These are phyloP conservation scores for Inonotus hispidus DNA, from an alignment of 1,284 basidiomycete genomes.

Conservation along the genomic window DNA sequence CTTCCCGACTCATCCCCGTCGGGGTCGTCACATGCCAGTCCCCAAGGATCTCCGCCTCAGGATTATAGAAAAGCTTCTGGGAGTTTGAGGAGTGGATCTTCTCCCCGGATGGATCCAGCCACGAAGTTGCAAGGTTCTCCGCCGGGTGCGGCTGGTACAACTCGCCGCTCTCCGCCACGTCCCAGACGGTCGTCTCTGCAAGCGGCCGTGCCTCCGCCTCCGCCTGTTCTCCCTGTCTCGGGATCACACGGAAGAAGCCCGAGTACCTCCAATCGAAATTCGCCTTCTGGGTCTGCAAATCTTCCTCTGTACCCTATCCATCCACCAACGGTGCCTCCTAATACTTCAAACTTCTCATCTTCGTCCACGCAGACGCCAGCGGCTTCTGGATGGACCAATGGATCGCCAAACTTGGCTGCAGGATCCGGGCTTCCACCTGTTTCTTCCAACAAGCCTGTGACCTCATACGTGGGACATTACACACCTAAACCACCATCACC, in stretches of 20 bases:
- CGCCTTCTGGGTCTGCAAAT: background rate
- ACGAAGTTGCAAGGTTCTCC: constrained; percentile 19
- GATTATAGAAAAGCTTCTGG: background rate
- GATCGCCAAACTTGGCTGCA: background rate
- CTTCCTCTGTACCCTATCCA: background rate
- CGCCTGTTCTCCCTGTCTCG: constrained; percentile 5
- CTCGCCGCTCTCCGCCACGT: constrained; percentile 18
- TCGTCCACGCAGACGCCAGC: background rate
- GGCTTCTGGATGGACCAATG: constrained; percentile 1
- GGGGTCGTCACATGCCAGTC: constrained; percentile 7
- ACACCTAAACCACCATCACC: background rate
- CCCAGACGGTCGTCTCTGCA: constrained; percentile 17
- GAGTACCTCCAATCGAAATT: constrained; percentile 1
- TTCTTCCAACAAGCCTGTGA: background rate
- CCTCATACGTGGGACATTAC: background rate
- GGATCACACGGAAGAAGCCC: background rate
- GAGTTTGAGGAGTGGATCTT: constrained; percentile 3
- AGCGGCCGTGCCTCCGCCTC: constrained; percentile 14
- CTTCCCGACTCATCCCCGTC: constrained; percentile 22
- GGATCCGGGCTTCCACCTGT: background rate
- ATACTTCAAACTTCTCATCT: background rate
- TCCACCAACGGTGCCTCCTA: background rate
- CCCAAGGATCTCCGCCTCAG: constrained; percentile 6
- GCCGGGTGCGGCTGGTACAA: constrained; percentile 12
- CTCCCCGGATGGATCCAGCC: constrained; percentile 6